Evolutionary conservation across 169 alveolate species (phyloP), one percentile per base, ranked within the genome.

Genomic region (Plasmodium cynomolgi): DNA sequence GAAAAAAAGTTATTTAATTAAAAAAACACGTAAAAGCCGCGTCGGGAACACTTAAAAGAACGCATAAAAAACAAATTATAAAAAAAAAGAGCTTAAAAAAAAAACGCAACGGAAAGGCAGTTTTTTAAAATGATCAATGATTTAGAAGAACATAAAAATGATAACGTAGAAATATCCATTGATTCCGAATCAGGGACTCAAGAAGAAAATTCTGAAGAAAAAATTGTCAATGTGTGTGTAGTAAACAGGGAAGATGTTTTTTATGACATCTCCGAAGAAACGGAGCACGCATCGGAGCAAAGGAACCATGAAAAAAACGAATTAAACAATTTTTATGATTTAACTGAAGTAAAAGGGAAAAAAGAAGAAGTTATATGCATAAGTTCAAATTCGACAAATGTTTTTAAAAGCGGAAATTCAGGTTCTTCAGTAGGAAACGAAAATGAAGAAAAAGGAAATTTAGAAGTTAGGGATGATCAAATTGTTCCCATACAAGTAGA

Each of bases 311-410:
- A 84, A 34, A 23, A 84, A 68, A 41, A 50, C 44, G 75, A 68
- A 39, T 33, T 39, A 68, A 62, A 84, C 31, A 80, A 84, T 79
- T 84, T 84, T 84, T 84, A 68, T 71, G 92, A 84, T 68, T 84
- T 84, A 84, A 84, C 71, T 20, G 92, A 84, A 84, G 75, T 62
- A n/a, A 62, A 62, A n/a, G 92, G 83, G 47, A 84, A 84, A 84
- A 84, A 68, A 39, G 92, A 84, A 13, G 74, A 84, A 68, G 68
- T 68, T 84, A 72, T 84, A 84, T 17, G 82, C 83, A 71, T 84
- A 84, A 50, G 75, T 54, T 84, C 92, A 84, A 71, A 84, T 54
- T 62, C 83, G 31, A 68, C 54, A 37, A 26, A 58, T 84, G 44
- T 9, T n/a, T 15, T 15, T 84, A 41, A 50, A 20, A 34, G 50